phyloP scores from a whole-genome alignment of 192 early-diverging fungal species.

The Haplosporangium gracile region DNA sequence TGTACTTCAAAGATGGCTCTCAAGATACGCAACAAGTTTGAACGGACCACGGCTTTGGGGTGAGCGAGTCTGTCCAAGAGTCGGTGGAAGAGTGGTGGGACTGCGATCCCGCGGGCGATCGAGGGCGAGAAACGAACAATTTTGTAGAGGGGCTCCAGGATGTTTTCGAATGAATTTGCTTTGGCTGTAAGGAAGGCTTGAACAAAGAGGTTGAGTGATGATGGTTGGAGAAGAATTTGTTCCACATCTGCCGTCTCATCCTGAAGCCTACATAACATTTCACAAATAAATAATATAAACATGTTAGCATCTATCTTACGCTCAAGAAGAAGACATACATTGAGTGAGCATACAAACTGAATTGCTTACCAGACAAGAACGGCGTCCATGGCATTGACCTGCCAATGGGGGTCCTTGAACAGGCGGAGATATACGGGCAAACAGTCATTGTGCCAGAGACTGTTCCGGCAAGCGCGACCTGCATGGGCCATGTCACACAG shows the following conservation, averaged over 20 bases:
- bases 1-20: constrained; percentile 59
- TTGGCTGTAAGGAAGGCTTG: constrained; percentile 61
- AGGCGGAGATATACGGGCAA: constrained; percentile 62
- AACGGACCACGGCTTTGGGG: constrained; percentile 64
- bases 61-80: constrained; percentile 53
- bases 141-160: constrained; percentile 65
- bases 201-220: constrained; percentile 54
- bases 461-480: constrained; percentile 58
- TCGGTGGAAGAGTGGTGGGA: constrained; percentile 50
- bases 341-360: not conserved
- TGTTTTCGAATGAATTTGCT: constrained; percentile 67
- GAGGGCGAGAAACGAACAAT: constrained; percentile 58
- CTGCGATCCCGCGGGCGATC: constrained; percentile 51
- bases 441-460: constrained; percentile 62
- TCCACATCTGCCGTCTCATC: constrained; percentile 59
- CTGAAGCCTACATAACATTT: constrained; percentile 34
- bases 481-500: constrained; percentile 73
- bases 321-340: not conserved
- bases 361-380: constrained; percentile 66
- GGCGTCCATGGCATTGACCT: constrained; percentile 72
- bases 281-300: not conserved
- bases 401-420: constrained; percentile 69
- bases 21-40: constrained; percentile 65
- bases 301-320: not conserved
- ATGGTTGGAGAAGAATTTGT: constrained; percentile 41